Base-by-base conservation (phyloP, 768 basidiomycete genomes). In the Mycena filopes region DNA sequence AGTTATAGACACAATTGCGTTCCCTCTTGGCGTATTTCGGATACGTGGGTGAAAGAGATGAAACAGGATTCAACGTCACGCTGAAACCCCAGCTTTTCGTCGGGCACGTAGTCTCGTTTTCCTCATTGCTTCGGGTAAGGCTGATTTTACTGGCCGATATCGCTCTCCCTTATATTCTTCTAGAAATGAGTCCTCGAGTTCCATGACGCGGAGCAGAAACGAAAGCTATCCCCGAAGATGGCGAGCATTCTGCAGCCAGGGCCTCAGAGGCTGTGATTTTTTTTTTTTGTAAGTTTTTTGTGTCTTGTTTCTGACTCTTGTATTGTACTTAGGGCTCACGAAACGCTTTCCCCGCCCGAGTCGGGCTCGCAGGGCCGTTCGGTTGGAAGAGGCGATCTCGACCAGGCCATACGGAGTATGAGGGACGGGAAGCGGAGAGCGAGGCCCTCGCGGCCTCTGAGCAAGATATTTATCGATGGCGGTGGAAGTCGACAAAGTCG, bases 401-500 rank as follows among this genome's bases (percentile, higher is more conserved):
- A 98, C 68, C 86, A 92, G 71, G 92, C 92, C 2, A 91, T 98
- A 42, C 88, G 92, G 20, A 94, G 89, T 65, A 86, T 95, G 81
- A 86, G 87, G 46, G 86, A 85, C 50, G 94, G 89, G 38, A 86
- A 83, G 73, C 81, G 86, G 48, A 80, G 87, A 65, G 78, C 76
- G 28, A 82, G 86, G 48, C 80, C 81, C n/a, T 70, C 74, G 10
- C 80, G 89, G 49, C 90, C 88, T 3, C 74, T 92, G 57, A 93
- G 91, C 79, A 92, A 90, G 83, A 93, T 95, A 29, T 93, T 94
- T 71, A 70, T 92, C 54, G 93, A 94, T 68, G 92, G 92, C 20
- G 92, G 92, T n/a, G 75, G 77, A 16, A 65, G 78, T 42, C 75
- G 73, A 15, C 71, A 74, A 33, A 82, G 78, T 71, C 75, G 77